Evolutionary conservation across 345 rosid species (phyloP), one percentile per base, ranked within the genome.

Genomic region (Boechera divaricarpa): DNA sequence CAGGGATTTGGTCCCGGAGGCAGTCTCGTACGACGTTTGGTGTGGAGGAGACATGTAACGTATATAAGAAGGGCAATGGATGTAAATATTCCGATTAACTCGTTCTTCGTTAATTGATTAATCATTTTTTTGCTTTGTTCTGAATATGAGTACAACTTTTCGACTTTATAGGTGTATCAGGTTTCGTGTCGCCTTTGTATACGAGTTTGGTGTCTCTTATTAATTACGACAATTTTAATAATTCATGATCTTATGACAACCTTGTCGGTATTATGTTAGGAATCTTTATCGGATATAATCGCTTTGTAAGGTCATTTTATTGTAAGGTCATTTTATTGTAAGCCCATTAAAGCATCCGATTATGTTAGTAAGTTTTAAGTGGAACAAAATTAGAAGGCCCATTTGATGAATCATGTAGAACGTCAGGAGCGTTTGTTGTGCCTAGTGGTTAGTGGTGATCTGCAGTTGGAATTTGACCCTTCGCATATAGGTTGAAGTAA

Each of bases 1-100:
- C 84, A 87, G 48, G 86, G 48, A 12, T 18, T 70, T 13, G 95
- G 98, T 33, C 97, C 98, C 9, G 93, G 95, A 29, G 98, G 97
- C 1, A 88, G 82, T 11, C 64, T 82, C 8, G 74, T 80, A 39
- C 70, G 86, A 75, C 82, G 78, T 51, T 80, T 78, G 1, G 80
- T 78, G 77, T 52, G 33, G 68, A 75, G 45, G 32, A 81, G 87
- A 86, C 80, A 84, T 47, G 65, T 54, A 61, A 82, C 69, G 83
- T 85, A 86, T 42, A 80, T 11, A 60, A 88, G 51, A 12, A 87
- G n/a, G 15, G 81, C 75, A 21, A 72, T 13, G 11, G 73, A 66
- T 39, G 77, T 42, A 49, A 59, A 58, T 51, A 72, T 21, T 57
- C 47, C 73, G 16, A 78, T 24, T 18, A 72, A 26, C 28, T 78